Evolutionary conservation across 257 asterid genomes (phyloP).

Genomic region (Echites panduratus): DNA sequence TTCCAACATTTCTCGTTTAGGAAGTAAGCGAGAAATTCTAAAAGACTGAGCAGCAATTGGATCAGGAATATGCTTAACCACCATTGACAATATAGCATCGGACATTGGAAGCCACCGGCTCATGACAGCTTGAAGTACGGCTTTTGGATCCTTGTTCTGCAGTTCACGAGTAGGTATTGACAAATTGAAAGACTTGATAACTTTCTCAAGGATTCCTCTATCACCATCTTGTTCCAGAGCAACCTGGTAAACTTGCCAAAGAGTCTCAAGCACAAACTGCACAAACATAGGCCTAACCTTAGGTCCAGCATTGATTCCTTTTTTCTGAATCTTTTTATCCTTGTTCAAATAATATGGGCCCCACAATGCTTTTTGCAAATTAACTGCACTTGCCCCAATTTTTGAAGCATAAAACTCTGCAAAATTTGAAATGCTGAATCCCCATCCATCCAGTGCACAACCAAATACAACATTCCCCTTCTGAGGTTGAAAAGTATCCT

Average conservation of each 20-base stretch:
- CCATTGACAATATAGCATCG: slow-evolving; percentile 70
- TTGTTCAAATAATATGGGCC: slow-evolving; percentile 70
- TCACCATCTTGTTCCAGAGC: slow-evolving; percentile 51
- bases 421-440: slow-evolving; percentile 58
- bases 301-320: slow-evolving; percentile 45
- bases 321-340: slow-evolving; percentile 74
- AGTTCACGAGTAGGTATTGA: slow-evolving; percentile 85
- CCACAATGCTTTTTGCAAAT: slow-evolving; percentile 75
- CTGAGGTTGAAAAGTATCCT: slow-evolving; percentile 92
- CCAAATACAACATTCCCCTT: slow-evolving; percentile 92
- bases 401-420: slow-evolving; percentile 72
- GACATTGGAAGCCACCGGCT: slow-evolving; percentile 95
- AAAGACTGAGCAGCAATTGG: slow-evolving; percentile 73
- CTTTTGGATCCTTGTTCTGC: slow-evolving; percentile 70
- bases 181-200: slow-evolving; percentile 61
- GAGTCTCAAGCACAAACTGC: slow-evolving; percentile 71
- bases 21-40: slow-evolving; percentile 72
- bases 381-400: slow-evolving; percentile 60
- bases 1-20: slow-evolving; percentile 49
- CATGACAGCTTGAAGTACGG: slow-evolving; percentile 84
- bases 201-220: slow-evolving; percentile 55
- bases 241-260: slow-evolving; percentile 81
- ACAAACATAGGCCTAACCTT: slow-evolving; percentile 90
- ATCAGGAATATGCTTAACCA: slow-evolving; percentile 63
- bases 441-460: slow-evolving; percentile 97